Conservation (phyloP, 1,284 basidiomycete genomes). For the Vanrija humicola region DNA sequence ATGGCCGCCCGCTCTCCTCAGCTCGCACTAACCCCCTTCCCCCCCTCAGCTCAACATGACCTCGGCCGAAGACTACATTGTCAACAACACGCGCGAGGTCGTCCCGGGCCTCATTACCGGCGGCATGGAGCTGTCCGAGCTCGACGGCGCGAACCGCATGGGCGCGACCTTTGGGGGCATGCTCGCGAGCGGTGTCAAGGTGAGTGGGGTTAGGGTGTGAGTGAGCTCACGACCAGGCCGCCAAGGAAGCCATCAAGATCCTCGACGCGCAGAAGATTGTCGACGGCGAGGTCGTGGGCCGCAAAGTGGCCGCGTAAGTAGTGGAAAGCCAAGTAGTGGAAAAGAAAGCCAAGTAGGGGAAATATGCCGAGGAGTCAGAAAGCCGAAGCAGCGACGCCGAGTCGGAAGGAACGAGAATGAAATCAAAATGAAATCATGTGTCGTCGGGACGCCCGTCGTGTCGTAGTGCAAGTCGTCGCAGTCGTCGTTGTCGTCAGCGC, state of each 20-base stretch:
- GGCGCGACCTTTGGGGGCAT: constrained; percentile 51
- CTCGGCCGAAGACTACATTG: constrained; percentile 69
- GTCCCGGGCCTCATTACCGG: constrained; percentile 72
- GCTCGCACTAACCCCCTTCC: no score
- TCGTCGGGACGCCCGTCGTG: no score
- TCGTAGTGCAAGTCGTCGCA: no score
- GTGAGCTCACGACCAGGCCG: constrained; percentile 59
- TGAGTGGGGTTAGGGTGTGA: constrained; percentile 46
- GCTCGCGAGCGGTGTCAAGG: neutral
- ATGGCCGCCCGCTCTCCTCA: neutral
- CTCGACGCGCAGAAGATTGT: constrained; percentile 60
- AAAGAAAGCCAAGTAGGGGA: no score
- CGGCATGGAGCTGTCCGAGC: constrained; percentile 51
- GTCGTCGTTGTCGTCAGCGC: no score
- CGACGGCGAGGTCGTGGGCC: constrained; percentile 57
- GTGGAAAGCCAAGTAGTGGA: neutral
- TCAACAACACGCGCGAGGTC: constrained; percentile 70
- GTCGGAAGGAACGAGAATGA: no score
- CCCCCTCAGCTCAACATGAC: constrained; percentile 58
- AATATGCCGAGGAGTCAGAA: no score
- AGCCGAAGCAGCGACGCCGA: no score
- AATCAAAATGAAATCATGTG: no score
- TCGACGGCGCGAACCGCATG: constrained; percentile 77
- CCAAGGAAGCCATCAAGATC: constrained; percentile 65
- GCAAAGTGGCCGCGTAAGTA: neutral